These are phyloP conservation scores for Aspergillus flavus DNA, from an alignment of 2,329 filamentous ascomycete genomes.

Conservation along the genomic window DNA sequence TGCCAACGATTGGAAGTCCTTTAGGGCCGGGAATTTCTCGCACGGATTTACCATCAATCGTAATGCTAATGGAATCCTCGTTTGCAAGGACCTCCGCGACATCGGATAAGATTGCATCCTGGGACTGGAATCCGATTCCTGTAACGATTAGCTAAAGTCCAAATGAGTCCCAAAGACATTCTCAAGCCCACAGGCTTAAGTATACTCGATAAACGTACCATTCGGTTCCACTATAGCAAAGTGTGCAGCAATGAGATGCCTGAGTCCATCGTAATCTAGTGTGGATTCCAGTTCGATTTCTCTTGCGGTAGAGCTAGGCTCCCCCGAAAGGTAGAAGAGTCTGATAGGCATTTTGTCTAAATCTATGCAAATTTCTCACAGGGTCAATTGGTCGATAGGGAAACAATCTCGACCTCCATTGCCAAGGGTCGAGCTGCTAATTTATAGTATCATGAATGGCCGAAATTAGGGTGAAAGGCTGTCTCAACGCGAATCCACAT, in stretches of 20 bases:
- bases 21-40: conserved; percentile 26
- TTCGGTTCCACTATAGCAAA: conserved; percentile 31
- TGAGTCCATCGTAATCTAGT: conserved; percentile 21
- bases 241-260: conserved; percentile 26
- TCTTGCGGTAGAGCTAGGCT: conserved; percentile 12
- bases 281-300: conserved; percentile 23
- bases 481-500: not conserved
- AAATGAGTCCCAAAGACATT: not conserved
- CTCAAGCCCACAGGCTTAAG: not conserved
- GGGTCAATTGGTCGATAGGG: not conserved
- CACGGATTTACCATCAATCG: conserved; percentile 31
- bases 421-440: not conserved
- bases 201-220: conserved; percentile 14
- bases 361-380: not conserved
- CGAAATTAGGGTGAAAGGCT: too few species aligned
- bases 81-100: not conserved
- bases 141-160: not conserved
- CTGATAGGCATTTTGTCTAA: not conserved
- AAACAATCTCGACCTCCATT: not conserved
- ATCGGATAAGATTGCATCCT: not conserved
- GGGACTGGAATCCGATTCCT: conserved; percentile 2
- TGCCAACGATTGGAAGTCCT: conserved; percentile 49
- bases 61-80: conserved; percentile 22
- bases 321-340: not conserved
- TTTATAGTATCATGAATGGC: not conserved